Base-by-base conservation (phyloP, 2,329 filamentous ascomycete genomes). In the Herpomyces periplanetae region DNA sequence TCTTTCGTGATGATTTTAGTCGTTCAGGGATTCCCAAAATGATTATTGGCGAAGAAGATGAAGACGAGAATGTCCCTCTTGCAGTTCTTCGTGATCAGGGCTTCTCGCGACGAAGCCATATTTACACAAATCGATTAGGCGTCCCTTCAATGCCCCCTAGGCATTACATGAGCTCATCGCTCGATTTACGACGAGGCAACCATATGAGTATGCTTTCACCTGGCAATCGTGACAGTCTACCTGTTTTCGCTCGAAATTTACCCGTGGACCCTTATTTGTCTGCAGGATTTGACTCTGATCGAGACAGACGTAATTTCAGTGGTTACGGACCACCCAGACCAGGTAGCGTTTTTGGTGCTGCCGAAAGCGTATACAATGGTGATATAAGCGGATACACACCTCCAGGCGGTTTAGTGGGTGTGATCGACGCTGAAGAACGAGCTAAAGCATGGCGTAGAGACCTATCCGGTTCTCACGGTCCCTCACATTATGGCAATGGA, bases 31-130 rank as follows among this genome's bases (percentile, higher is more conserved):
- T n/a, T n/a, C n/a, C n/a, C n/a, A n/a, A n/a, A n/a, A n/a, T n/a
- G n/a, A n/a, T n/a, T n/a, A n/a, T n/a, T n/a, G 22, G 23, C 15
- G 37, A 40, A 3, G 60, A 57, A 1, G 63, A 69, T 14, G 65
- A 73, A 22, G 71, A 87, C 28, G 71, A 87, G 22, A 71, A 87
- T 30, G 52, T 85, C 6, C 71, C 71, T 0, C 43, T 87, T 15
- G 71, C 60, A 6, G 80, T 87, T 27, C 44, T 87, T 9, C 64
- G 68, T 21, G 71, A 71, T 2, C 69, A 87, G 34, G 71, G 71
- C 2, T 87, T 87, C 30, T 71, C 71, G 0, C 57, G 48, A 36
- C 69, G 57, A 38, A n/a, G n/a, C n/a, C n/a, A n/a, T n/a, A n/a
- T n/a, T n/a, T n/a, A n/a, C n/a, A n/a, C n/a, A n/a, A 61, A 55